Evolutionary conservation across 768 basidiomycete species (phyloP).

Genomic region (Lactarius sp.): DNA sequence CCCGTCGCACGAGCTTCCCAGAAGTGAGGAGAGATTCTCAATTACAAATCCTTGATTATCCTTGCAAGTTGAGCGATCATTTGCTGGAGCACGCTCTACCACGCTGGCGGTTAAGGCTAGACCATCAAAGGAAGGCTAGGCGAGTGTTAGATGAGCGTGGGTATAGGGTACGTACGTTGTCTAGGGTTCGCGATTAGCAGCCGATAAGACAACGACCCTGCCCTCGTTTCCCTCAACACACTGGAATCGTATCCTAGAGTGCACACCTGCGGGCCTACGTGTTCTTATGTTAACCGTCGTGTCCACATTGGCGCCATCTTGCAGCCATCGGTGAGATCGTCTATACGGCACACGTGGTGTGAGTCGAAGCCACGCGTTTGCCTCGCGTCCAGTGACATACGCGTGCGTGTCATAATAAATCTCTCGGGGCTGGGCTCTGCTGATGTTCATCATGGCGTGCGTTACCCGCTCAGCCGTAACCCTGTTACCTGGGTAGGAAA

Average conservation of each 20-base stretch:
- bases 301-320: not conserved
- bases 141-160: slow-evolving; percentile 1
- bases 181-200: slow-evolving; percentile 6
- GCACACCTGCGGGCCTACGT: slow-evolving; percentile 2
- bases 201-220: slow-evolving; percentile 5
- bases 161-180: not conserved
- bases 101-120: not conserved
- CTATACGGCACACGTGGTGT: slow-evolving; percentile 2
- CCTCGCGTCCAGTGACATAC: slow-evolving; percentile 15
- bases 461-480: slow-evolving; percentile 6
- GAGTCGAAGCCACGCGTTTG: slow-evolving; percentile 12
- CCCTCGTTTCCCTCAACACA: slow-evolving; percentile 3
- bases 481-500: slow-evolving; percentile 15
- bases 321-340: not conserved
- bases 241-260: not conserved
- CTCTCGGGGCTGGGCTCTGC: slow-evolving; percentile 4
- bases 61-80: not conserved
- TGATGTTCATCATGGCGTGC: slow-evolving; percentile 5
- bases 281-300: not conserved
- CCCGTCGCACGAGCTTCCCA: not conserved
- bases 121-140: not conserved
- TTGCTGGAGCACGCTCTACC: not conserved
- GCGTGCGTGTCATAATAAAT: slow-evolving; percentile 14
- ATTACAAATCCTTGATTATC: not conserved
- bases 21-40: not conserved